Base-by-base conservation (phyloP, 148 eudicot genomes). In the Nyssa sinensis region DNA sequence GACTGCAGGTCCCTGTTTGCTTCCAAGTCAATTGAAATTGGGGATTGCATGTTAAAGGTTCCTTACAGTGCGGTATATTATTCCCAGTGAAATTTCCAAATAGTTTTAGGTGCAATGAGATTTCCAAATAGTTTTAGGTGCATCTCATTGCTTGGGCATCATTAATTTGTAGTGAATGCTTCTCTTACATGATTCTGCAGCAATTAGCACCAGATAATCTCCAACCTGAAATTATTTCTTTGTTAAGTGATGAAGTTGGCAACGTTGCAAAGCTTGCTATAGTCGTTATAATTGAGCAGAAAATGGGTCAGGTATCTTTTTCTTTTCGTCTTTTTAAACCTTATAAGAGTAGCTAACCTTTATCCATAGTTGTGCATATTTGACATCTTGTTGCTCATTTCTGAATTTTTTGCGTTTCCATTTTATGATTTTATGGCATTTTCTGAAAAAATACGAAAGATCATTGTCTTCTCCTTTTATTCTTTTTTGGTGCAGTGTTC, bases 31-130 rank as follows among this genome's bases (percentile, higher is more conserved):
- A 80, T 93, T 76, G 78, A 78, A 53, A 51, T 73, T 32, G 96
- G 98, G 67, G 98, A 93, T 77, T 91, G 91, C 86, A 75, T 91
- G 55, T 71, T 93, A 64, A 82, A 78, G 78, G 84, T 93, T 80
- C 98, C 98, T 57, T 89, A 78, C 66, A 67, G 55, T 28, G 90
- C 83, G 91, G 97, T 91, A 84, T 69, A 64, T 53, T 65, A 47
- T 73, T 51, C 39, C 53, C 47, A 10, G 31, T 23, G 23, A 16
- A 7, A 28, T 32, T 41, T 62, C 17, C 3, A 34, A 53, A 51
- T 75, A 27, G n/a, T 19, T 25, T 28, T n/a, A 23, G 6, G 17
- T 47, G 10, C 67, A 25, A n/a, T n/a, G n/a, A n/a, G n/a, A 19
- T 32, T 41, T 62, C 17, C 3, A 34, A 53, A 51, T 75, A 27